Conservation (phyloP, 2,329 filamentous ascomycete genomes). For the Verruconis gallopava region DNA sequence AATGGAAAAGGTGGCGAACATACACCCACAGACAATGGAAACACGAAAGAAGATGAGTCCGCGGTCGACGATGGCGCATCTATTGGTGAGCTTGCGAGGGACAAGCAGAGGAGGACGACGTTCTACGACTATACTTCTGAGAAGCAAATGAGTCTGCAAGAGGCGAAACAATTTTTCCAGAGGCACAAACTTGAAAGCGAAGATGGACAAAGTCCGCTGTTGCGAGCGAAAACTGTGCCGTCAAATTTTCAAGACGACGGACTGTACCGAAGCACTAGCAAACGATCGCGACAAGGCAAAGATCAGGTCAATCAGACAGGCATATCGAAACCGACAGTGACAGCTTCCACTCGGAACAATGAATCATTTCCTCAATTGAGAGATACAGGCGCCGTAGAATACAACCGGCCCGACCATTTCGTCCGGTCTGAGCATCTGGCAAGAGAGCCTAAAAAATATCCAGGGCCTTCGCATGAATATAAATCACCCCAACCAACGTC, state of each 20-base stretch:
- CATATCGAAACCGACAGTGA: no score
- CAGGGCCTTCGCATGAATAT: slow-evolving; percentile 40
- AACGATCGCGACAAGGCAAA: slow-evolving; percentile 28
- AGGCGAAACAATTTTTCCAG: slow-evolving; percentile 94
- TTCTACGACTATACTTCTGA: slow-evolving; percentile 91
- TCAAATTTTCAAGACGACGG: slow-evolving; percentile 26
- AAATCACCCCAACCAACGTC: slow-evolving; percentile 39
- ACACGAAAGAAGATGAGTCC: slow-evolving; percentile 1
- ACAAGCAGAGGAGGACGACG: slow-evolving; percentile 56
- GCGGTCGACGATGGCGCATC: background rate
- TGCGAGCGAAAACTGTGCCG: slow-evolving; percentile 32
- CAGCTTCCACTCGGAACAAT: no score
- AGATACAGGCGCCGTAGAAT: background rate
- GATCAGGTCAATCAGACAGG: background rate
- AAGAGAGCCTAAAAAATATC: slow-evolving; percentile 37
- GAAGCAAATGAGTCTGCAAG: slow-evolving; percentile 84
- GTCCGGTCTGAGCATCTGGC: slow-evolving; percentile 36
- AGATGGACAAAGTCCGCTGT: slow-evolving; percentile 28
- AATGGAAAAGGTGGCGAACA: slow-evolving; percentile 1
- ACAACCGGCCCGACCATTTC: slow-evolving; percentile 18
- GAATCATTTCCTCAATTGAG: background rate
- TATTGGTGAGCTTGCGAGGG: slow-evolving; percentile 28
- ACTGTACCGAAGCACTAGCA: slow-evolving; percentile 27
- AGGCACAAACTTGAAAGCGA: slow-evolving; percentile 49
- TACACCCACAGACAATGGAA: background rate